A percentile compares a stretch with the other conserved stretches of the same genome.
Evolutionary conservation across 441 rosid genomes (phyloP).

Genomic region (Adansonia grandidieri): DNA sequence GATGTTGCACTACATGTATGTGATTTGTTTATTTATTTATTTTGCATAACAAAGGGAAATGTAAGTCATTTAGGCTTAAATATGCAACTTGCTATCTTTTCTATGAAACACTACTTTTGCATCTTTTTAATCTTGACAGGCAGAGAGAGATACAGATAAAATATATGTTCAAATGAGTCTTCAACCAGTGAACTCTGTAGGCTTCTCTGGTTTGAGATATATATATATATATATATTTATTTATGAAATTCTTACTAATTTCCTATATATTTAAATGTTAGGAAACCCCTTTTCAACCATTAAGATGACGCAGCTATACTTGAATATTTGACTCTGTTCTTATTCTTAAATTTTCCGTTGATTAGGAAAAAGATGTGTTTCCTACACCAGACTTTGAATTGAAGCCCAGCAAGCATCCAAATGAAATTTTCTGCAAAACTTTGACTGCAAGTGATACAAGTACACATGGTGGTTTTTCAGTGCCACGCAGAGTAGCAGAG

Average conservation of each 20-base stretch:
- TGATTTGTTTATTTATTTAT: constrained; percentile 1
- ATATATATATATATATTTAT: constrained; percentile 4
- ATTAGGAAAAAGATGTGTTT: constrained; percentile 85
- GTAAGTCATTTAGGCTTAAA: constrained; percentile 42
- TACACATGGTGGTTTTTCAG: constrained; percentile 98
- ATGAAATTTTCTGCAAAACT: constrained; percentile 91
- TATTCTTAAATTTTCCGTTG: constrained; percentile 9
- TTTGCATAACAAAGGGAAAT: constrained; percentile 35
- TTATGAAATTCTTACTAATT: background rate
- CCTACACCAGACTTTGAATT: constrained; percentile 88
- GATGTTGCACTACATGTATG: constrained; percentile 85
- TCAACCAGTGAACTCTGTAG: constrained; percentile 87
- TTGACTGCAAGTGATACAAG: constrained; percentile 96
- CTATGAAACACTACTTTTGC: background rate
- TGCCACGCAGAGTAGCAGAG: constrained; percentile 98
- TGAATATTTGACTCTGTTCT: background rate
- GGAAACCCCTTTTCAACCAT: background rate
- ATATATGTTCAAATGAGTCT: constrained; percentile 96
- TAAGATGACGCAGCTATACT: background rate
- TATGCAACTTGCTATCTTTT: background rate
- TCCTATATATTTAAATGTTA: background rate
- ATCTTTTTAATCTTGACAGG: constrained; percentile 44
- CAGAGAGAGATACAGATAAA: constrained; percentile 92
- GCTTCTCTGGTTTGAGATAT: constrained; percentile 28
- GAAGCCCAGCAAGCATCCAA: constrained; percentile 82